Percentiles rank a stretch among this genome's conserved stretches.
Evolutionary conservation across 2,329 filamentous ascomycete species (phyloP).

Genomic region (Botrytis fragariae): DNA sequence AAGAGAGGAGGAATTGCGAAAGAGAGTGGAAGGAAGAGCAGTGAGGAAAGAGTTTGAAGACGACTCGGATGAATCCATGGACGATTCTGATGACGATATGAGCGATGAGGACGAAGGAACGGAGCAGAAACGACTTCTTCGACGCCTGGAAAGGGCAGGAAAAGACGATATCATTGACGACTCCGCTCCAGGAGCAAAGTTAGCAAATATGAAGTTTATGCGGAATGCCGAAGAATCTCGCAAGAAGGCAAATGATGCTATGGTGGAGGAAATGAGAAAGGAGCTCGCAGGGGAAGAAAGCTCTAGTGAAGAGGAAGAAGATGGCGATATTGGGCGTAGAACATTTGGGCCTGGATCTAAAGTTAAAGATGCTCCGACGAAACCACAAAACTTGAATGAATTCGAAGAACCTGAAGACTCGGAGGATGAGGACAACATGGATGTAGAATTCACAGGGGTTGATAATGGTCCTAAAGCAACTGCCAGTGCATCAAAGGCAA

Average conservation of each 20-base stretch:
- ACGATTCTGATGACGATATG: conserved; percentile 57
- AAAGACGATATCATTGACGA: conserved; percentile 48
- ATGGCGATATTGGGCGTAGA: conserved; percentile 64
- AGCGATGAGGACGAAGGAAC: conserved; percentile 51
- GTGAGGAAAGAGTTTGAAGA: conserved; percentile 45
- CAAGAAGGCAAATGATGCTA: conserved; percentile 77
- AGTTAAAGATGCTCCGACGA: conserved; percentile 40
- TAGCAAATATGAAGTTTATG: conserved; percentile 94
- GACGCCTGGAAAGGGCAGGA: conserved; percentile 47
- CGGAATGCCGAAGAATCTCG: conserved; percentile 76
- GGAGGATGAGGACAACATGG: conserved; percentile 43
- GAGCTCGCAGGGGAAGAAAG: conserved; percentile 66
- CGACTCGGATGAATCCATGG: conserved; percentile 51
- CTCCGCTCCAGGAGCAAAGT: conserved; percentile 56
- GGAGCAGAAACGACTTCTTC: conserved; percentile 49
- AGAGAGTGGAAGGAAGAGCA: conserved; percentile 62
- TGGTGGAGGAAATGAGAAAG: conserved; percentile 65
- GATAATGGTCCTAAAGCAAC: conserved; percentile 21
- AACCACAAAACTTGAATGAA: conserved; percentile 44
- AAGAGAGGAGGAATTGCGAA: conserved; percentile 64
- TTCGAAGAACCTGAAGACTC: conserved; percentile 59
- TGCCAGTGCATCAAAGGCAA: conserved; percentile 14
- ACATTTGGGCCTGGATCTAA: conserved; percentile 59
- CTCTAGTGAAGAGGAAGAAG: conserved; percentile 52
- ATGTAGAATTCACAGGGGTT: conserved; percentile 27